Base-by-base conservation (phyloP, 2,329 filamentous ascomycete genomes). In the Fusarium denticulatum region DNA sequence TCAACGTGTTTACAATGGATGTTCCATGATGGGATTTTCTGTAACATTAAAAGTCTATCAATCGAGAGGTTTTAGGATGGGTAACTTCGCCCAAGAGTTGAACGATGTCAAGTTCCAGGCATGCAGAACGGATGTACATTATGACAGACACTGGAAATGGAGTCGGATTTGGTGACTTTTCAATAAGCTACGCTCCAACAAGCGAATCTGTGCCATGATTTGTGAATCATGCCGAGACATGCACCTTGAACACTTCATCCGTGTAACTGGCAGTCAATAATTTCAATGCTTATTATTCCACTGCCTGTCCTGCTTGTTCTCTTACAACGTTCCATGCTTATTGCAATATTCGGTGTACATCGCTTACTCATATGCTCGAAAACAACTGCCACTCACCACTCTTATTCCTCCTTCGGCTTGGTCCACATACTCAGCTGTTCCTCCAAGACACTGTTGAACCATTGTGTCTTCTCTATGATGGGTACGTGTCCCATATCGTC, bases 401-500 rank as follows among this genome's bases (percentile, higher is more conserved):
- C 50, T 65, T 32, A 64, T 46, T 76, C 71, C n/a, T 74, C 76
- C 69, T 68, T 73, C 37, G 90, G 77, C 77, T 81, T 82, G 77
- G 88, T 84, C 78, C 88, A 89, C 50, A 85, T 84, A 18, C 86
- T 81, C 65, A 93, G 85, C 40, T 81, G 82, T 79, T 86, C 88
- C 74, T 89, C 89, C 55, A 96, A 77, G 77, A 92, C 83, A 56
- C 82, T 81, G 75, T 93, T 91, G 78, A 95, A 92, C 86, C 93
- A 94, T 49, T 85, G 80, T 67, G 89, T 86, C 80, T 90, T 88
- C 85, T 97, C 94, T 77, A 93, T 87, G 11, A 93, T 86, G 32
- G 94, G 86, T 40, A 92, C 93, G 81, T 97, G 95, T 0, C 94
- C 94, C 81, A 91, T 88, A 0, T 89, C 92, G 71, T 94, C 90